phyloP scores from a whole-genome alignment of 1,139 yeast species.

The Kazachstania sp. region DNA sequence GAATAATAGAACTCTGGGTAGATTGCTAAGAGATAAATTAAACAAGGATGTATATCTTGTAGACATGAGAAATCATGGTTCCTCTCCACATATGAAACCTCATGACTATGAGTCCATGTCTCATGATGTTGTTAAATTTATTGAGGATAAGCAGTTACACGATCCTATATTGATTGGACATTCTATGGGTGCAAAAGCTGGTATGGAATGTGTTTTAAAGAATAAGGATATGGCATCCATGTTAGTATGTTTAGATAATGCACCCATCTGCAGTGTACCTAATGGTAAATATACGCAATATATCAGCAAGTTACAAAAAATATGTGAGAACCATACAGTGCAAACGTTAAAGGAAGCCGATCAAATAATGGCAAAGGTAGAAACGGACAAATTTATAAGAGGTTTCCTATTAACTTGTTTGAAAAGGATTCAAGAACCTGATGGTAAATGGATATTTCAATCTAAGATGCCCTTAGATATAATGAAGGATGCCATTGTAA shows the following conservation, averaged over 20 bases:
- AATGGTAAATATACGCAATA: constrained; percentile 58
- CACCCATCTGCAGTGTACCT: constrained; percentile 65
- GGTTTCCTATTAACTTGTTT: constrained; percentile 53
- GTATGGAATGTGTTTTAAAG: constrained; percentile 76
- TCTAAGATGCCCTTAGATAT: constrained; percentile 63
- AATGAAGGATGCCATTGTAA: constrained; percentile 53
- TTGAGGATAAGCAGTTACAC: constrained; percentile 38
- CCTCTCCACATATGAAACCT: constrained; percentile 62
- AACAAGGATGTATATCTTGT: constrained; percentile 54
- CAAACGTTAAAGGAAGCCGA: constrained; percentile 62
- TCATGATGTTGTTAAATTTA: constrained; percentile 71
- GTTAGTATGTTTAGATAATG: constrained; percentile 78
- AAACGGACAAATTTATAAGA: constrained; percentile 51
- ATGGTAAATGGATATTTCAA: constrained; percentile 28
- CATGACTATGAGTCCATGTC: constrained; percentile 80
- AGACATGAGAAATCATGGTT: constrained; percentile 87
- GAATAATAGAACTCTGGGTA: constrained; percentile 71
- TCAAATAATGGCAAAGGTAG: constrained; percentile 52
- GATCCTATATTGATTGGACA: constrained; percentile 74
- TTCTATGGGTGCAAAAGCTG: constrained; percentile 96
- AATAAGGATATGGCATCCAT: constrained; percentile 56
- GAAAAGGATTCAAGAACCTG: constrained; percentile 41
- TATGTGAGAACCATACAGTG: constrained; percentile 19
- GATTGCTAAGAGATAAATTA: constrained; percentile 33
- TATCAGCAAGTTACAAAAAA: constrained; percentile 43